Evolutionary conservation across 768 basidiomycete genomes (phyloP), one percentile per base, ranked within the genome.

Genomic region (Auriscalpium vulgare): DNA sequence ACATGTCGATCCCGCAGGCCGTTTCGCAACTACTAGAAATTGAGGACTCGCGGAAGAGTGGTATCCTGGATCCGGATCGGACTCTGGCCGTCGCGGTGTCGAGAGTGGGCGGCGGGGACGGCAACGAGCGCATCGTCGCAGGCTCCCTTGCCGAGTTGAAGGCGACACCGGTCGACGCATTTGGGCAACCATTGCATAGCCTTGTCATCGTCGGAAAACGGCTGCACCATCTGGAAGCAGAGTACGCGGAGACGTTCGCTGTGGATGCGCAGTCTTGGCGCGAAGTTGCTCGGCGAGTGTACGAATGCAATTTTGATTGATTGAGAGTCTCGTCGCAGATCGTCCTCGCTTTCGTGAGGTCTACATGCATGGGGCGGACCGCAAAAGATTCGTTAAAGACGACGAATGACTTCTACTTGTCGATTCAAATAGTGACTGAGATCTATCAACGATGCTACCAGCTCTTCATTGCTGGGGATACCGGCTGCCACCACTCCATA

Each of bases 1-100:
- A 92, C 79, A 99, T 99, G 97, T 87, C 91, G 10, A 89, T 97
- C 56, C 79, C 85, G 0, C 81, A 83, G 17, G 97, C 95, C 1
- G 84, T 98, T 54, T 77, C 81, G 7, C 97, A 98, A 67, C 74
- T 94, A 38, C 67, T 83, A 37, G 82, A 86, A 56, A 78, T 83
- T 53, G 88, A 91, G 69, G 74, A 73, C 3, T 60, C 69, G 2
- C 77, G 85, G 11, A 68, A 73, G 23, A 74, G 74, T 53, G 81
- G 79, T 2, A 72, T 78, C 13, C 74, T 88, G 38, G 64, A 70
- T 11, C 77, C 85, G 0, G 74, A 79, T 5, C 71, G 67, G 3
- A 91, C 88, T 0, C 78, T 92, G 8, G 87, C 83, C 3, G 77
- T 91, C 49, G 84, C 84, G 1, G 73, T 92, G 34, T 91, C 90